These are phyloP conservation scores for Emmonsiellopsis sp. DNA, from an alignment of 2,329 filamentous ascomycete genomes.

Conservation along the genomic window DNA sequence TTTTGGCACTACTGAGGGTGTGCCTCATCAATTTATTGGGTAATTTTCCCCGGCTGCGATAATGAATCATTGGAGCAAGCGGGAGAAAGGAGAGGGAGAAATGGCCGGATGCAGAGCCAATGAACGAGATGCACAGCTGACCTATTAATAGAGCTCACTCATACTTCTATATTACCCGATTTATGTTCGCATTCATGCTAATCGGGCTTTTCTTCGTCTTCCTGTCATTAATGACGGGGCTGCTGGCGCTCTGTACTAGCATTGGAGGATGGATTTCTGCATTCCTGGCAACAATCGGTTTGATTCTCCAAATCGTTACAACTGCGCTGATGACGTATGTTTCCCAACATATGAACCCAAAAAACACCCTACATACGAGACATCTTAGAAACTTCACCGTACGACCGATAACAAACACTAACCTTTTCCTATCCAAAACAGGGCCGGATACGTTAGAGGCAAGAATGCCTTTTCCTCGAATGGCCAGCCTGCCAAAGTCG, in stretches of 20 bases:
- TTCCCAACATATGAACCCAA: neutral
- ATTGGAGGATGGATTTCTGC: conserved; percentile 44
- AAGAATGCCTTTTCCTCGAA: conserved; percentile 47
- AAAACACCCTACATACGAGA: neutral
- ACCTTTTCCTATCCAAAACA: conserved; percentile 18
- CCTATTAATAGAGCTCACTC: conserved; percentile 41
- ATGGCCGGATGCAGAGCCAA: neutral
- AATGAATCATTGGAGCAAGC: neutral
- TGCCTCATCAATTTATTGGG: conserved; percentile 48
- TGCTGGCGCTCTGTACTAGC: conserved; percentile 43
- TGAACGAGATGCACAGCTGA: conserved; percentile 14
- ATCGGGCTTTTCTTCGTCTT: conserved; percentile 69
- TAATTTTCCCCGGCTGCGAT: conserved; percentile 23
- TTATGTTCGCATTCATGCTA: conserved; percentile 86
- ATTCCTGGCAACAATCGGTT: conserved; percentile 43
- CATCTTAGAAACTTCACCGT: neutral
- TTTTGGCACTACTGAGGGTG: conserved; percentile 48
- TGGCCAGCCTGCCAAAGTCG: conserved; percentile 42
- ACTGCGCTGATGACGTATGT: conserved; percentile 56
- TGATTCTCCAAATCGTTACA: conserved; percentile 51
- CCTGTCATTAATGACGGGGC: conserved; percentile 36
- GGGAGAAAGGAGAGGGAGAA: neutral
- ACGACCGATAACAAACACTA: conserved; percentile 12
- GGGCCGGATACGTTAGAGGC: conserved; percentile 51
- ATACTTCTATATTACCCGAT: conserved; percentile 81